A percentile compares a stretch with the other conserved stretches of the same genome.
Conservation (phyloP, 2,329 filamentous ascomycete genomes). For the Talaromyces albobiverticillius region DNA sequence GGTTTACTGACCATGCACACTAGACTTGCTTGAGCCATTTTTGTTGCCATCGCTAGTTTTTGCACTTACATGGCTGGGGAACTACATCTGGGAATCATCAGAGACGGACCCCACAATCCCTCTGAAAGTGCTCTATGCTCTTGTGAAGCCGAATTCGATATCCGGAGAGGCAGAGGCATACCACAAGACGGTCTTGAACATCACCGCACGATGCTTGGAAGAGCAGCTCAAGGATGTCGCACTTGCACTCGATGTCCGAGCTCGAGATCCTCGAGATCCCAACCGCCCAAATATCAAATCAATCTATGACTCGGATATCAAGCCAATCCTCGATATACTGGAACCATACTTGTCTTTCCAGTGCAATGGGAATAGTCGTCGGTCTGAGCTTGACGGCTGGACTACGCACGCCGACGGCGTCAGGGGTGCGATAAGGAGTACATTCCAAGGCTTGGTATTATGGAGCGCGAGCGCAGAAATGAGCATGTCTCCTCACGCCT, state of each 20-base stretch:
- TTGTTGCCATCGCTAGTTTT: slow-evolving; percentile 60
- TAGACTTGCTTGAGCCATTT: slow-evolving; percentile 62
- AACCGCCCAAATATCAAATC: neutral
- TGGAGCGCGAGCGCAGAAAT: slow-evolving; percentile 54
- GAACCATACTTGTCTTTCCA: slow-evolving; percentile 52
- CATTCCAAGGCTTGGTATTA: slow-evolving; percentile 50
- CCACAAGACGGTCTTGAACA: slow-evolving; percentile 58
- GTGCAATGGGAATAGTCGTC: slow-evolving; percentile 44
- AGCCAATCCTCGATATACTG: slow-evolving; percentile 51
- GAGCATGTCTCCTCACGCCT: slow-evolving; percentile 52
- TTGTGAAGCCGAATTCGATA: slow-evolving; percentile 56
- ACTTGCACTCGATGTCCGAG: slow-evolving; percentile 31
- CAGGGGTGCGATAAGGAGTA: slow-evolving; percentile 47
- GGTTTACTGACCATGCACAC: neutral
- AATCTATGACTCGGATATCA: slow-evolving; percentile 40
- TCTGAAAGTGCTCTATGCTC: slow-evolving; percentile 54
- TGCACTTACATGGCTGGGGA: slow-evolving; percentile 58
- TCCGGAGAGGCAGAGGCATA: slow-evolving; percentile 60
- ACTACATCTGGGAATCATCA: slow-evolving; percentile 51
- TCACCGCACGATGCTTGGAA: slow-evolving; percentile 52
- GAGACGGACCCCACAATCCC: slow-evolving; percentile 50
- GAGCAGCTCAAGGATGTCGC: slow-evolving; percentile 47
- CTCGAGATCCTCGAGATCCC: slow-evolving; percentile 43
- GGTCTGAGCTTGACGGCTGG: slow-evolving; percentile 54
- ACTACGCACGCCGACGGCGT: slow-evolving; percentile 47